These are phyloP conservation scores for Nepenthes alata DNA, from an alignment of 179 eudicot genomes.

Conservation along the genomic window DNA sequence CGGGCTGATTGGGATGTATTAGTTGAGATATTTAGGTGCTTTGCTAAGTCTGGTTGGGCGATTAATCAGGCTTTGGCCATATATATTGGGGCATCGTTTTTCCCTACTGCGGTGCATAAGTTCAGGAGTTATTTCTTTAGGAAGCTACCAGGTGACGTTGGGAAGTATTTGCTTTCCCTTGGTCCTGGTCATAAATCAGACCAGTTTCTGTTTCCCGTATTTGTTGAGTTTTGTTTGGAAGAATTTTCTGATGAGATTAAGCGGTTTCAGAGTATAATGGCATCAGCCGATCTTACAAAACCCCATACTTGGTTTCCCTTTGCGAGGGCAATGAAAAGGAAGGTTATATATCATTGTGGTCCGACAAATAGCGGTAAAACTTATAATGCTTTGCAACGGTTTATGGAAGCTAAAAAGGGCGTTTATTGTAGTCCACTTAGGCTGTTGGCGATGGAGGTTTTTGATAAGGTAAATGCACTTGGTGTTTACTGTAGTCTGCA, in stretches of 20 bases:
- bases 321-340: conserved; percentile 83
- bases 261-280: conserved; percentile 52
- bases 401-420: conserved; percentile 77
- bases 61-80: conserved; percentile 69
- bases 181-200: conserved; percentile 51
- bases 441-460: conserved; percentile 87
- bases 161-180: conserved; percentile 39
- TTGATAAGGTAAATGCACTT: conserved; percentile 59
- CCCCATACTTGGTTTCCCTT: conserved; percentile 95
- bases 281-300: conserved; percentile 66
- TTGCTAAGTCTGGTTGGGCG: conserved; percentile 62
- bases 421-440: conserved; percentile 86
- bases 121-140: conserved; percentile 38
- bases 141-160: conserved; percentile 32
- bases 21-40: conserved; percentile 33
- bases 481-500: conserved; percentile 80
- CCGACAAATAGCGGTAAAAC: conserved; percentile 96
- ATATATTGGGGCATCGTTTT: conserved; percentile 65
- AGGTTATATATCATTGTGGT: conserved; percentile 75
- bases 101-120: conserved; percentile 48
- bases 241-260: conserved; percentile 56
- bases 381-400: conserved; percentile 68
- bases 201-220: conserved; percentile 65
- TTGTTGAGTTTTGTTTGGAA: conserved; percentile 67
- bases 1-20: conserved; percentile 34